Evolutionary conservation across 352 stramenopile genomes (phyloP).

Genomic region (Phytophthora rubi): DNA sequence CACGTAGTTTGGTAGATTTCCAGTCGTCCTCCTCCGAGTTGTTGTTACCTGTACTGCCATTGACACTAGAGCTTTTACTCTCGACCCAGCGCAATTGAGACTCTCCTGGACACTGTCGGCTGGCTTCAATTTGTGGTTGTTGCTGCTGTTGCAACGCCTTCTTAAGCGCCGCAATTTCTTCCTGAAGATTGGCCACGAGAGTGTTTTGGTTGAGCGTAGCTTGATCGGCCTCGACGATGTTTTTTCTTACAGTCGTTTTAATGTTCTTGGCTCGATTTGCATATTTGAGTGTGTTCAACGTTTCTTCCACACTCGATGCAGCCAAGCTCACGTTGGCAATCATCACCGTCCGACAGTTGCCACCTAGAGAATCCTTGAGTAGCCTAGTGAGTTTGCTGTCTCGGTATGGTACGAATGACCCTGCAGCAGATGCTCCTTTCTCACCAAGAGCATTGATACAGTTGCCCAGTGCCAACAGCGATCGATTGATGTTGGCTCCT

Average conservation of each 20-base stretch:
- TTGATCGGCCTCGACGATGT: constrained; percentile 90
- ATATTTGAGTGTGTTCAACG: constrained; percentile 95
- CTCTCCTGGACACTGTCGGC: constrained; percentile 1
- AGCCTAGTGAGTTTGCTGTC: constrained; percentile 90
- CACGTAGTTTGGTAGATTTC: constrained; percentile 32
- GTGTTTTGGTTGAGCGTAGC: constrained; percentile 84
- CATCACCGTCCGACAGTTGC: constrained; percentile 95
- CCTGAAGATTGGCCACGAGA: constrained; percentile 85
- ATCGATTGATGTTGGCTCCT: constrained; percentile 94
- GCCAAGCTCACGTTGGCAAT: constrained; percentile 92
- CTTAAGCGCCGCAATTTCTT: constrained; percentile 88
- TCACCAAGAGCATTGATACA: constrained; percentile 94
- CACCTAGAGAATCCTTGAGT: constrained; percentile 91
- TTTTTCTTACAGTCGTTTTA: constrained; percentile 89
- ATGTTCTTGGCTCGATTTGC: constrained; percentile 94
- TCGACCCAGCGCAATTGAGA: constrained; percentile 22
- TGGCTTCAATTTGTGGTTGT: constrained; percentile 15
- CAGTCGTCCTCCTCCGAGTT: constrained; percentile 30
- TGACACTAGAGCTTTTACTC: constrained; percentile 13
- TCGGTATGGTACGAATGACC: constrained; percentile 88
- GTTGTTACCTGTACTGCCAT: constrained; percentile 24
- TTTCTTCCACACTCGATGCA: constrained; percentile 89
- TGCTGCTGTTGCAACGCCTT: constrained; percentile 53
- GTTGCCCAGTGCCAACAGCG: constrained; percentile 90
- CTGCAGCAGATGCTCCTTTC: constrained; percentile 45